phyloP scores from a whole-genome alignment of 1,284 basidiomycete species.

The Waitea zeae region DNA sequence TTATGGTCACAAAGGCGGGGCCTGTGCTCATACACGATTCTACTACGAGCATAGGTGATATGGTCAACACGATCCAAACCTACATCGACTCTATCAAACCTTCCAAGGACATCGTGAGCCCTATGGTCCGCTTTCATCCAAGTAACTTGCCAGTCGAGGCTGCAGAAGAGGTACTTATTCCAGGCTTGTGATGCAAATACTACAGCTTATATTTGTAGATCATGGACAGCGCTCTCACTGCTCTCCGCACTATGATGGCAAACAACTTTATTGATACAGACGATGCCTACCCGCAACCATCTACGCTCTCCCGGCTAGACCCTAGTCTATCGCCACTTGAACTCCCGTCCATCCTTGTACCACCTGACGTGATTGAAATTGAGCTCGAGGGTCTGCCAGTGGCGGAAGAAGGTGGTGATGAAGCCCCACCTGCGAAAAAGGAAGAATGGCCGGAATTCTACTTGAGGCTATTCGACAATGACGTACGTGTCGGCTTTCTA shows the following conservation, averaged over 20 bases:
- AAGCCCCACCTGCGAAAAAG: slow-evolving; percentile 49
- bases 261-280: too few relatives aligned
- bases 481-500: slow-evolving; percentile 40
- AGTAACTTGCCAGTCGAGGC: slow-evolving; percentile 25
- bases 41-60: slow-evolving; percentile 32
- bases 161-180: slow-evolving; percentile 35
- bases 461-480: slow-evolving; percentile 61
- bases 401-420: slow-evolving; percentile 45
- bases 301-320: too few relatives aligned
- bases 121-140: slow-evolving; percentile 30
- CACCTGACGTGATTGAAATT: slow-evolving; percentile 77
- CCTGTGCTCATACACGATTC: slow-evolving; percentile 32
- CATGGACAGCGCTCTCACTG: too few relatives aligned
- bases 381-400: slow-evolving; percentile 52
- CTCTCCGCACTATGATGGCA: too few relatives aligned
- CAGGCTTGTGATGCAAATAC: not conserved
- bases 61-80: slow-evolving; percentile 46
- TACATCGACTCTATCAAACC: slow-evolving; percentile 43
- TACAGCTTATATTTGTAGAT: too few relatives aligned
- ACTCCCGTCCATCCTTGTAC: slow-evolving; percentile 67
- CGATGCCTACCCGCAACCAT: too few relatives aligned
- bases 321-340: too few relatives aligned
- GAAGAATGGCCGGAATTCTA: slow-evolving; percentile 67
- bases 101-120: slow-evolving; percentile 45
- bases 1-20: slow-evolving; percentile 32